A percentile compares a stretch with the other conserved stretches of the same genome.
These are phyloP conservation scores for Panus rudis DNA, from an alignment of 768 basidiomycete species.

Conservation along the genomic window DNA sequence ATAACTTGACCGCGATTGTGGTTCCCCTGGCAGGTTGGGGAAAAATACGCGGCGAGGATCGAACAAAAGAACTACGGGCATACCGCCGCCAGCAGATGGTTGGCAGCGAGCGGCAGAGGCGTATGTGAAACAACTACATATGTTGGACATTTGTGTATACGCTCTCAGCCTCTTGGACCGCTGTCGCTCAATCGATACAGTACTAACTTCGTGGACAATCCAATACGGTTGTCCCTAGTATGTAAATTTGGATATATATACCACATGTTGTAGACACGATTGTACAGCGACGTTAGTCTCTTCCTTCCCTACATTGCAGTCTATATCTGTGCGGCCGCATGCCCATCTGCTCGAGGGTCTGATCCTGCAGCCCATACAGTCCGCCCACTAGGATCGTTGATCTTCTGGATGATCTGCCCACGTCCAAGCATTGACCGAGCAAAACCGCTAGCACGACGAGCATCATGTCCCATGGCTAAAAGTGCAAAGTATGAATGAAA, in stretches of 20 bases:
- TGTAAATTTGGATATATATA: neutral
- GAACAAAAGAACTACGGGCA: slow-evolving; percentile 75
- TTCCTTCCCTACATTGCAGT: no score
- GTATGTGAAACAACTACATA: no score
- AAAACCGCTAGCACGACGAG: slow-evolving; percentile 54
- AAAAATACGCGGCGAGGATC: slow-evolving; percentile 68
- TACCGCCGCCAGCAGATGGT: slow-evolving; percentile 55
- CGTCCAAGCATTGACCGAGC: slow-evolving; percentile 64
- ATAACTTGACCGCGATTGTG: slow-evolving; percentile 89
- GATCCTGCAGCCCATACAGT: slow-evolving; percentile 95
- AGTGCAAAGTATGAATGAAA: neutral
- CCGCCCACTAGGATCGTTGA: slow-evolving; percentile 55
- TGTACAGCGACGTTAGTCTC: no score
- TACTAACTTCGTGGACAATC: no score
- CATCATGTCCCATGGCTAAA: slow-evolving; percentile 86
- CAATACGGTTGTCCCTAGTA: no score
- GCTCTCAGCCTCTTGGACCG: no score
- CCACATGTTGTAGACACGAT: neutral
- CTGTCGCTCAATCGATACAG: no score
- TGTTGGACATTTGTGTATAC: no score
- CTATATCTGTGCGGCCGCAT: slow-evolving; percentile 82
- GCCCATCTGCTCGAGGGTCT: slow-evolving; percentile 83
- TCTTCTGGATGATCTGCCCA: slow-evolving; percentile 85
- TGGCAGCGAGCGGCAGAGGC: slow-evolving; percentile 24
- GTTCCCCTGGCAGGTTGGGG: slow-evolving; percentile 94